Conservation (phyloP, 2,329 filamentous ascomycete species). For the Aspergillus proliferans region DNA sequence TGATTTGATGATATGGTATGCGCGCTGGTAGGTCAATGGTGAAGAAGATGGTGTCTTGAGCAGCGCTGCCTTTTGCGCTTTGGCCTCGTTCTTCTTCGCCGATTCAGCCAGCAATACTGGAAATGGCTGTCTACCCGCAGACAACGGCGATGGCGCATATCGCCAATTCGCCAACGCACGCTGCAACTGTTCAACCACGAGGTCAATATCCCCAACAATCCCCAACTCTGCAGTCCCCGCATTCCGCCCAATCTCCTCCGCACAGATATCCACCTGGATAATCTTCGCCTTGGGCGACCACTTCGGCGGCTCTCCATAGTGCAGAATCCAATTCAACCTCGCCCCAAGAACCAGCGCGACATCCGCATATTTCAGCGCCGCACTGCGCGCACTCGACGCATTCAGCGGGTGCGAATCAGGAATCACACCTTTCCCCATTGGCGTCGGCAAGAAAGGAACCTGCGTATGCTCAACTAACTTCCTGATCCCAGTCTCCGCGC, state of each 20-base stretch:
- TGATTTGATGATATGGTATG: conserved; percentile 49
- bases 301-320: conserved; percentile 51
- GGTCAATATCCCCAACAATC: conserved; percentile 47
- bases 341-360: conserved; percentile 51
- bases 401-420: conserved; percentile 50
- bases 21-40: conserved; percentile 47
- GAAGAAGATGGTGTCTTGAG: conserved; percentile 23
- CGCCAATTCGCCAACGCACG: conserved; percentile 39
- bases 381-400: conserved; percentile 48
- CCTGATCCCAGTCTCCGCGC: conserved; percentile 43
- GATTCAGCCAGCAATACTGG: conserved; percentile 22
- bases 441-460: conserved; percentile 52
- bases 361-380: conserved; percentile 49
- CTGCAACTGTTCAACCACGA: conserved; percentile 45
- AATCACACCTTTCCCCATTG: conserved; percentile 55
- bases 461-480: conserved; percentile 42
- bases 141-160: conserved; percentile 29
- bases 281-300: conserved; percentile 47
- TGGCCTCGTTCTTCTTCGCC: conserved; percentile 43
- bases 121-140: conserved; percentile 22
- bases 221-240: conserved; percentile 43
- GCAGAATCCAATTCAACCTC: conserved; percentile 54
- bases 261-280: conserved; percentile 51
- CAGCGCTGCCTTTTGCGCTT: conserved; percentile 39
- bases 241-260: conserved; percentile 51